Conservation (phyloP, 768 basidiomycete species). For the Goffeauzyma gilvescens region DNA sequence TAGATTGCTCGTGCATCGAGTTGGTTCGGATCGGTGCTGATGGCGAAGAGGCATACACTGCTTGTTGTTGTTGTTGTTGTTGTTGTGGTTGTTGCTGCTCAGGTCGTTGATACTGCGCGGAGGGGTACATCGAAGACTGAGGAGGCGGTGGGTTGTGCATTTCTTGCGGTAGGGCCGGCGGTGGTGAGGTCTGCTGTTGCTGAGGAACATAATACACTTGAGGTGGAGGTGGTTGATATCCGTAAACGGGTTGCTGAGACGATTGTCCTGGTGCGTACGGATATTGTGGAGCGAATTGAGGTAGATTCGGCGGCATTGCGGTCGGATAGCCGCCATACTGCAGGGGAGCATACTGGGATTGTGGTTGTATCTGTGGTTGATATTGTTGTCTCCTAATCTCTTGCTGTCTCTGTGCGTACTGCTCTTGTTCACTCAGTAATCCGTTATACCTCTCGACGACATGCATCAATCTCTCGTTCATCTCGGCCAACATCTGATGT, state of each 20-base stretch:
- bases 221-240: constrained; percentile 5
- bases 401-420: constrained; percentile 19
- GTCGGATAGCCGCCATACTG: constrained; percentile 2
- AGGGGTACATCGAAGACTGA: constrained; percentile 3
- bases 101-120: constrained; percentile 12
- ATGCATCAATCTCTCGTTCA: constrained; percentile 84
- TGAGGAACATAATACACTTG: constrained; percentile 6
- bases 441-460: constrained; percentile 83
- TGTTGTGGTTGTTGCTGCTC: constrained; percentile 1
- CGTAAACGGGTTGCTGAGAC: constrained; percentile 6
- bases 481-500: constrained; percentile 72
- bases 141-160: neutral
- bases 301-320: constrained; percentile 9
- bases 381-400: constrained; percentile 9
- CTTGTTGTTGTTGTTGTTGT: neutral
- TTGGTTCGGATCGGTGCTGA: constrained; percentile 3
- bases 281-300: constrained; percentile 18
- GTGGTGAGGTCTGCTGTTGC: no score
- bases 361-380: constrained; percentile 20
- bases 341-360: constrained; percentile 9
- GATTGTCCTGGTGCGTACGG: constrained; percentile 7
- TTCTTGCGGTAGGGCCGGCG: constrained; percentile 1
- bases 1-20: no score
- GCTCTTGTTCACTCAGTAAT: constrained; percentile 61
- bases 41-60: constrained; percentile 2